Evolutionary conservation across 495 filamentous ascomycete genomes (phyloP), one percentile per base, ranked within the genome.

Genomic region (Aspergillus nanangensis): DNA sequence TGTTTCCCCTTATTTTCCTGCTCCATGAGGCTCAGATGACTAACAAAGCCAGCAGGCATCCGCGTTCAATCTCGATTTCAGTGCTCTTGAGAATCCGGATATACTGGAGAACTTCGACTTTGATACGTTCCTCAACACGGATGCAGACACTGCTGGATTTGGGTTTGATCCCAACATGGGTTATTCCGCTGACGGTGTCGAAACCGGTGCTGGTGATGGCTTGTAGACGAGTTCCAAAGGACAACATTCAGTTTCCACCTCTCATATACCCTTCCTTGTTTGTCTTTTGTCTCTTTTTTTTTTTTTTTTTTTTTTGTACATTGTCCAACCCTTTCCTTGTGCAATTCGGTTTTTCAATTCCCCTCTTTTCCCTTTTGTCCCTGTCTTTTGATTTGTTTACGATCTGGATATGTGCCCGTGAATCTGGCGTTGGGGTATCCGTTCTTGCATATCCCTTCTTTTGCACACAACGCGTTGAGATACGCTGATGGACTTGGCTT

Each of bases 71-170:
- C 73, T 87, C 58, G 81, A 84, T 44, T 87, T 88, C 57, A 74
- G 73, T 53, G 56, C 63, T 35, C 64, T 86, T 55, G 74, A 79
- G 43, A 79, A 75, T 22, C 69, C 70, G 36, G 78, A 91, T 61
- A 84, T 94, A n/a, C 71, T 97, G 38, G 84, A 89, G 58, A 86
- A 87, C 55, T 97, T 97, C 53, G 92, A 97, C 64, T 97, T 97
- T 62, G 92, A 97, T 65, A 89, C 87, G 0, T 97, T 96, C 78
- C 71, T 97, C 40, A 82, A 82, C 50, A 81, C 77, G 8, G 79
- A 82, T 47, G 74, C 76, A 44, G 70, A 70, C 19, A 65, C 61
- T 11, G 64, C 67, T 27, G 67, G 66, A 24, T 76, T 81, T 43
- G 73, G 69, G 15, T 83, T 83, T 45, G 73, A 80, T 44, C 65